Evolutionary conservation across 2,329 filamentous ascomycete genomes (phyloP).

Genomic region (Paramyrothecium sp.): DNA sequence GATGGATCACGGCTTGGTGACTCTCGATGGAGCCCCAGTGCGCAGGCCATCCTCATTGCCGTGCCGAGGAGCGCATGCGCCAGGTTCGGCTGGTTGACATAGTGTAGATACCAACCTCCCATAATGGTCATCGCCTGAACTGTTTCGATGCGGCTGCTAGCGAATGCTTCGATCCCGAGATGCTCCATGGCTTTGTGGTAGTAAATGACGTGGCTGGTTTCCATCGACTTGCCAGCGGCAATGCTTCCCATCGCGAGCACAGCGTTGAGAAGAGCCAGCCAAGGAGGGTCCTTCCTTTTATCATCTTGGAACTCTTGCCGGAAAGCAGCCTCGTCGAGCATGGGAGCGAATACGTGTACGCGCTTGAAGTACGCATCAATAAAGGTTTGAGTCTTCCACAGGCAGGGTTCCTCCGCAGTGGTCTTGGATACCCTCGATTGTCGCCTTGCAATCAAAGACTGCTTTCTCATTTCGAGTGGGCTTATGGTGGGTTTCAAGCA

Average conservation of each 20-base stretch:
- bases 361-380: constrained; percentile 76
- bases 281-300: constrained; percentile 63
- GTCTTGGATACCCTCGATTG: constrained; percentile 58
- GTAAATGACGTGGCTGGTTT: constrained; percentile 67
- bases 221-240: constrained; percentile 61
- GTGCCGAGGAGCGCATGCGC: constrained; percentile 71
- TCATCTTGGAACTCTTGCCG: constrained; percentile 18
- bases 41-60: constrained; percentile 69
- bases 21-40: constrained; percentile 69
- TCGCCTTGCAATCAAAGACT: constrained; percentile 41
- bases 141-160: constrained; percentile 57
- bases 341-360: constrained; percentile 69
- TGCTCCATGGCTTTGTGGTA: constrained; percentile 69
- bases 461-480: constrained; percentile 43
- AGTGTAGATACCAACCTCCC: constrained; percentile 75
- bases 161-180: constrained; percentile 65
- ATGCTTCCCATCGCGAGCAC: constrained; percentile 75
- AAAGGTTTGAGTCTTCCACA: constrained; percentile 62
- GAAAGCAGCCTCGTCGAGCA: constrained; percentile 71
- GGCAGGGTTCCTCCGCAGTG: too few species aligned
- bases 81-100: constrained; percentile 73
- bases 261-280: constrained; percentile 73
- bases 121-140: constrained; percentile 69
- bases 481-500: constrained; percentile 45
- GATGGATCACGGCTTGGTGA: not conserved